Evolutionary conservation across 1,284 basidiomycete species (phyloP), one percentile per base, ranked within the genome.

Genomic region (Heliocybe sulcata): DNA sequence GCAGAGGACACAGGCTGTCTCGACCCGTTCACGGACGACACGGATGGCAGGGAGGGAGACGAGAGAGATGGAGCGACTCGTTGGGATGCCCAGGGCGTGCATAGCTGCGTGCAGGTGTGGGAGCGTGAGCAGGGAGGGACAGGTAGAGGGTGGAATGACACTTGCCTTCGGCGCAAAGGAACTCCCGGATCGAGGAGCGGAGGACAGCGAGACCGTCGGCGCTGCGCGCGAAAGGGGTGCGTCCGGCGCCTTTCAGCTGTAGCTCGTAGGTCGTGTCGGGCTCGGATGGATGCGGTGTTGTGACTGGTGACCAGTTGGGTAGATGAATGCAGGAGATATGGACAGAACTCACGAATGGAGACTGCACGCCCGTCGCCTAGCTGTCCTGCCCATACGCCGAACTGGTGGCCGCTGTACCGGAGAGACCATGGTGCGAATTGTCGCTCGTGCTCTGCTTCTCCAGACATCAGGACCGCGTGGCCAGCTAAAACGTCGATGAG

Each of bases 321-420:
- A 20, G 6, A n/a, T 33, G 29, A 49, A n/a, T 6, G 20, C 51
- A 25, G 19, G 27, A 26, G 19, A 26, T 8, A 50, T 47, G 12
- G 45, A 53, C 23, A 11, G 50, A 51, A 33, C 22, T 33, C 27
- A 52, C 90, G 68, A 53, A 99, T 80, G 9, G 91, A 91, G 27
- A 94, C 90, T 0, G 96, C 96, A 14, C 96, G 81, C 0, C 96
- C 96, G 65, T 99, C 96, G 9, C 96, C 96, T 2, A 99, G 79
- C 69, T 98, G 96, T n/a, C 94, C 94, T 1, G 96, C 96, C 88
- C 90, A 98, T 3, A 67, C 71, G 1, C 94, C 96, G 64, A 98
- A 98, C 67, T 98, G 95, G 67, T 94, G 92, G 0, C 92, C 91
- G 61, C 84, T 87, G 66, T 97, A 98, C 27, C 93, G 77, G 27